phyloP scores from a whole-genome alignment of 805 yeast species.

The Ogataea salicorniae region DNA sequence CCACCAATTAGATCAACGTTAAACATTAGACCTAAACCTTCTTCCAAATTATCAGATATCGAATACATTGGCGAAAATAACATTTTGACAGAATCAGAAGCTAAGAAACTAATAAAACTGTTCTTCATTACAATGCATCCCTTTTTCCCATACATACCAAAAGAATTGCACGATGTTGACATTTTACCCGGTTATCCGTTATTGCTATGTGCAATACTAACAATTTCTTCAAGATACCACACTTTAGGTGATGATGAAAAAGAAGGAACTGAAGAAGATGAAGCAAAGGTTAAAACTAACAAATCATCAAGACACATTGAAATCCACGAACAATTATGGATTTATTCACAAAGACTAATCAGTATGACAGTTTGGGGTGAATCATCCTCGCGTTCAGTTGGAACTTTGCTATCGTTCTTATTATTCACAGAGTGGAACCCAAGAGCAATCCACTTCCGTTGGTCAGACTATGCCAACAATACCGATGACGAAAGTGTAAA shows the following conservation, averaged over 20 bases:
- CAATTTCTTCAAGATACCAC: slow-evolving; percentile 77
- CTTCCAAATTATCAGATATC: slow-evolving; percentile 47
- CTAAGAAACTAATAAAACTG: slow-evolving; percentile 48
- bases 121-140: slow-evolving; percentile 83
- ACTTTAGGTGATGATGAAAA: slow-evolving; percentile 39
- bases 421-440: slow-evolving; percentile 95
- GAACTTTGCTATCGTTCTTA: slow-evolving; percentile 79
- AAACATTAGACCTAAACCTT: slow-evolving; percentile 42
- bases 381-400: slow-evolving; percentile 80
- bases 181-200: slow-evolving; percentile 75
- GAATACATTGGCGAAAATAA: slow-evolving; percentile 55
- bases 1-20: slow-evolving; percentile 40
- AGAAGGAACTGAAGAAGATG: slow-evolving; percentile 22
- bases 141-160: slow-evolving; percentile 82
- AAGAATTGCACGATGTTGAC: slow-evolving; percentile 60
- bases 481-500: slow-evolving; percentile 37
- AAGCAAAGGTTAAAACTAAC: slow-evolving; percentile 11
- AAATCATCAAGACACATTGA: slow-evolving; percentile 38
- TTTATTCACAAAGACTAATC: slow-evolving; percentile 71
- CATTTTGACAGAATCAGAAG: slow-evolving; percentile 59
- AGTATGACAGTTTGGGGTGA: slow-evolving; percentile 94
- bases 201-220: slow-evolving; percentile 70
- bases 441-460: slow-evolving; percentile 83
- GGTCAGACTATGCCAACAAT: slow-evolving; percentile 76
- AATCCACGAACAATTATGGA: slow-evolving; percentile 79